Evolutionary conservation across 331 rosid species (phyloP), one percentile per base, ranked within the genome.

Genomic region (Malus hybrid): DNA sequence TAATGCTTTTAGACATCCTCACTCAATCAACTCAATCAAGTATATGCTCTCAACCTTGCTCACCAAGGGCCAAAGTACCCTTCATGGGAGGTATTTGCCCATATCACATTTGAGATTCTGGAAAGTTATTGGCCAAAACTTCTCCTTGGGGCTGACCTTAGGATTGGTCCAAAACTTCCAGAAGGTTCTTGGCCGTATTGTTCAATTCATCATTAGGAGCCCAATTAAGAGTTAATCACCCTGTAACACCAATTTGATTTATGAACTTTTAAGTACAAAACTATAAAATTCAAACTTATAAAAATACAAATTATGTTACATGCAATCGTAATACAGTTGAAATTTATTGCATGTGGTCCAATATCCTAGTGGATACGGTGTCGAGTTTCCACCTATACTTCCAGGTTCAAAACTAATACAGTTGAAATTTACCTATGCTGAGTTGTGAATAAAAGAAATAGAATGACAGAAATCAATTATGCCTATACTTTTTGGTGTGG

Each of bases 401-500:
- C 11, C 0, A 36, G 0, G 11, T 36, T 36, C 1, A 3, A 36
- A 36, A 36, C 11, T 36, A 8, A 36, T 36, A 36, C 11, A 36
- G 0, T 8, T 8, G 3, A 36, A 0, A 36, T 36, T 36, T 36
- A 36, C 44, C 2, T 36, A 36, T 36, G 11, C 11, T 36, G 11
- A 36, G 44, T 36, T 36, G 1, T 36, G 11, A 36, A 36, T 36
- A 8, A 36, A 39, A 39, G 44, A 39, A 39, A 39, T 12, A 12
- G 16, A 39, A 39, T 44, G 52, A 12, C 15, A 44, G 6, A 48
- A 14, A 48, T 5, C 7, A 5, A 48, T 50, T 50, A 50, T 2
- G 9, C 9, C 9, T 50, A 0, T 6, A 6, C 1, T 0, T 0
- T 50, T 1, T 6, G 56, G 4, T 50, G 20, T 3, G 0, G 0